A percentile compares a stretch with the other conserved stretches of the same genome.
phyloP scores from a whole-genome alignment of 768 basidiomycete genomes.

The Flagelloscypha sp. region DNA sequence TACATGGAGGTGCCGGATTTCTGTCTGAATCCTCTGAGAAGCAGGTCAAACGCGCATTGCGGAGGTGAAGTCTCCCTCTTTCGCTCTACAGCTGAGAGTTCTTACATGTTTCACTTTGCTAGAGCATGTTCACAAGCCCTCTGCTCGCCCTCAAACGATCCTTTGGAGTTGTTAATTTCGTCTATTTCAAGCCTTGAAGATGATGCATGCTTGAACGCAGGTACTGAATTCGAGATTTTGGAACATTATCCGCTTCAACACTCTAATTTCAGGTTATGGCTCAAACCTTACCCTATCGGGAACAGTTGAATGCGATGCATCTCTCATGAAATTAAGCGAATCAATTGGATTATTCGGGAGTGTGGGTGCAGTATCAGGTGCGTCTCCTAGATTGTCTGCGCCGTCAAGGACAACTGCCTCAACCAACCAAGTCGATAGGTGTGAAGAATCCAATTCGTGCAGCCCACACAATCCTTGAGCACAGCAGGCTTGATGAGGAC shows the following conservation, averaged over 20 bases:
- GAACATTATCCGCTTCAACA: slow-evolving; percentile 1
- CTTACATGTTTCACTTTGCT: slow-evolving; percentile 1
- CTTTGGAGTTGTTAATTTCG: slow-evolving; percentile 40
- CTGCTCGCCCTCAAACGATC: slow-evolving; percentile 13
- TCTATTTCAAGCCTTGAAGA: slow-evolving; percentile 59
- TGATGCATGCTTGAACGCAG: slow-evolving; percentile 63
- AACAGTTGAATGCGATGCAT: slow-evolving; percentile 74
- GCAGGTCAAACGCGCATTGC: slow-evolving; percentile 46
- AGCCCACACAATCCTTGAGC: slow-evolving; percentile 49
- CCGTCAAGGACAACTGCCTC: not conserved
- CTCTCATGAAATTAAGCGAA: slow-evolving; percentile 54
- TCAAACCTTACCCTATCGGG: slow-evolving; percentile 74
- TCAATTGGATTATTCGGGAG: slow-evolving; percentile 46
- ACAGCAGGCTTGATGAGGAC: slow-evolving; percentile 35
- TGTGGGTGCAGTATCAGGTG: slow-evolving; percentile 67
- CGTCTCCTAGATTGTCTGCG: no score
- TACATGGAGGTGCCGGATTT: slow-evolving; percentile 76
- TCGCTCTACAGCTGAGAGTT: not conserved
- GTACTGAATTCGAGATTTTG: slow-evolving; percentile 20
- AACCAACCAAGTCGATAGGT: slow-evolving; percentile 28
- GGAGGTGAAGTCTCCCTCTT: slow-evolving; percentile 32
- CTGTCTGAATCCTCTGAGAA: slow-evolving; percentile 42
- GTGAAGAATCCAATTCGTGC: slow-evolving; percentile 62
- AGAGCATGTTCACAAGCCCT: slow-evolving; percentile 50
- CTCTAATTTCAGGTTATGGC: slow-evolving; percentile 47